Conservation (phyloP, 2,329 filamentous ascomycete species). For the Escovopsis sp. region DNA sequence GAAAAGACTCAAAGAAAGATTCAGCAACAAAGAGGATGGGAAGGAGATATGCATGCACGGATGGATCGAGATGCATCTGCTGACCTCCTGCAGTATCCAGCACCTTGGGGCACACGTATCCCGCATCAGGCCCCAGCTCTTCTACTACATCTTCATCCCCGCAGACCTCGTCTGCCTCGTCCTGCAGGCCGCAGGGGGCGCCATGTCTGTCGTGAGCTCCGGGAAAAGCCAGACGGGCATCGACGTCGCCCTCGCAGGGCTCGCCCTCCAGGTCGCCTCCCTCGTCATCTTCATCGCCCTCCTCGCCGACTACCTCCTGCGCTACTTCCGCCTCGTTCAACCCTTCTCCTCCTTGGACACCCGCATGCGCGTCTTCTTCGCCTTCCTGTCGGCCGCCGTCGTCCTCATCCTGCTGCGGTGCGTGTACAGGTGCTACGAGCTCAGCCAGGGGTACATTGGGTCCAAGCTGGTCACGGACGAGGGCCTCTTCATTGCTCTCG, state of each 20-base stretch:
- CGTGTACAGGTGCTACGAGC: constrained; percentile 47
- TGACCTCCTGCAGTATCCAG: constrained; percentile 19
- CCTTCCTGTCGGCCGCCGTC: constrained; percentile 36
- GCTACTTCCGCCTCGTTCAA: constrained; percentile 18
- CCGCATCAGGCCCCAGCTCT: constrained; percentile 23
- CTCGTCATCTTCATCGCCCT: constrained; percentile 35
- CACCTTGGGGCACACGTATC: constrained; percentile 22
- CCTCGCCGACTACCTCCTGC: constrained; percentile 31
- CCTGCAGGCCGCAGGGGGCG: constrained; percentile 40
- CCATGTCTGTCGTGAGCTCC: constrained; percentile 27
- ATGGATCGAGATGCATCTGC: neutral
- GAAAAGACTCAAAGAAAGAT: too few relatives aligned
- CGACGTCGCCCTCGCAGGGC: constrained; percentile 29
- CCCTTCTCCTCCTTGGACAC: constrained; percentile 7
- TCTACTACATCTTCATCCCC: constrained; percentile 33
- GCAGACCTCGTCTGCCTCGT: constrained; percentile 38
- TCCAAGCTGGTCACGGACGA: constrained; percentile 38
- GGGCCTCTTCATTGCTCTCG: constrained; percentile 35
- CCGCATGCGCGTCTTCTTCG: constrained; percentile 29
- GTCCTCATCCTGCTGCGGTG: constrained; percentile 45
- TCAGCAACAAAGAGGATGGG: too few relatives aligned
- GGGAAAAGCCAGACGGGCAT: constrained; percentile 28
- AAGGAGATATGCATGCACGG: too few relatives aligned
- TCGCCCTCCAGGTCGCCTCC: constrained; percentile 41
- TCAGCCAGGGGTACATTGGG: constrained; percentile 42